A percentile compares a stretch with the other conserved stretches of the same genome.
Evolutionary conservation across 2,329 filamentous ascomycete genomes (phyloP).

Genomic region (Xylariaceae sp.): DNA sequence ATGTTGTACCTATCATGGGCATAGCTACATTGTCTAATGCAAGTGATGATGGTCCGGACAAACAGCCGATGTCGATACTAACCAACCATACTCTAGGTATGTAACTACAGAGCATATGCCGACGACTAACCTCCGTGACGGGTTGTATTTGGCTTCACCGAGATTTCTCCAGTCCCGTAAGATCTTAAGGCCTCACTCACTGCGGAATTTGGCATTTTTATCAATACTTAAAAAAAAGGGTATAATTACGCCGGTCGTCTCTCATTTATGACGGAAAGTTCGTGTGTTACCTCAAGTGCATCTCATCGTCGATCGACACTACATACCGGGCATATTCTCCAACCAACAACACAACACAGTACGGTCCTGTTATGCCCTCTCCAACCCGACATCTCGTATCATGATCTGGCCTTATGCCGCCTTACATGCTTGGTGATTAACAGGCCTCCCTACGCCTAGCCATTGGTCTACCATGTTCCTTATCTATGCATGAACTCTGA

Average conservation of each 20-base stretch:
- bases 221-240: neutral
- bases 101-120: neutral
- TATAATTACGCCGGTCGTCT: constrained; percentile 7
- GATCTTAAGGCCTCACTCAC: neutral
- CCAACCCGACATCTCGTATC: constrained; percentile 20
- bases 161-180: neutral
- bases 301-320: constrained; percentile 23
- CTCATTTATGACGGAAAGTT: constrained; percentile 25
- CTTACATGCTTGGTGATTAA: constrained; percentile 8
- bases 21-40: neutral
- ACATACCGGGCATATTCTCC: constrained; percentile 16
- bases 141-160: neutral
- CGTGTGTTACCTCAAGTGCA: constrained; percentile 13
- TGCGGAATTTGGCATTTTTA: neutral
- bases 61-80: neutral
- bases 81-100: neutral
- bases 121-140: neutral
- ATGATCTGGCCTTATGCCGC: constrained; percentile 14
- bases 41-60: neutral
- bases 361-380: constrained; percentile 12
- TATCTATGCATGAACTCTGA: constrained; percentile 10
- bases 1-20: neutral
- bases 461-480: constrained; percentile 11
- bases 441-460: constrained; percentile 10
- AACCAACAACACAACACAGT: constrained; percentile 2